Evolutionary conservation across 2,329 filamentous ascomycete genomes (phyloP), one percentile per base, ranked within the genome.

Genomic region (Scedosporium apiospermum): DNA sequence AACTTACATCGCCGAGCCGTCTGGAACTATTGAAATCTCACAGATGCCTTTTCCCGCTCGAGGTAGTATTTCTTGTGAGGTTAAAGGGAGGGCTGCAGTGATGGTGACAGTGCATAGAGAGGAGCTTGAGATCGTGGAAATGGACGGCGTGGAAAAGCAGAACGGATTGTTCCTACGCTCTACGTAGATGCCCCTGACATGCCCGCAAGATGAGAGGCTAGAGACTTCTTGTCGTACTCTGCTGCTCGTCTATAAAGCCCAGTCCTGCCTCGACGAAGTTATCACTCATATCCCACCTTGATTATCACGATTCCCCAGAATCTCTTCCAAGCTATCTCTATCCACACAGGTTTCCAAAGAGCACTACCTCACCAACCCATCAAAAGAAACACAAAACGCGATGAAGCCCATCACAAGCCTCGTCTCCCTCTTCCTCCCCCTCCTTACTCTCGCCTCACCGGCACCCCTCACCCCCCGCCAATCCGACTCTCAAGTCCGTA

Each of bases 381-480:
- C 44, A 42, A 38, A 42, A 58, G 23, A 38, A 38, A 18, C 14
- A 14, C 38, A 21, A 51, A 21, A 27, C 51, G 49, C 5, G 6
- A 62, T 62, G 60, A 62, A 57, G 34, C 60, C 26, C 49, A 34
- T 62, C 53, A 1, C 34, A 23, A 55, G 30, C 60, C 27, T 59
- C 61, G 9, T 59, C 38, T 53, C 59, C 26, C 4, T 57, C 57
- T 57, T 63, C 55, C 27, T 58, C 55, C 61, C 46, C 60, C 21
- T 44, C 61, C 53, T 58, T 18, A 26, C 44, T 10, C 26, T 38
- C 57, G 57, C 61, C 51, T 30, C 38, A n/a, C 53, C 61, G 10
- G 9, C 46, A 21, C 27, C 49, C 12, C 57, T 61, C 57, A 14
- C n/a, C 51, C 9, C 58, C 46, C 62, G 62, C 62, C 62, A 63